Conservation (phyloP, 2,329 filamentous ascomycete genomes). For the Sclerotinia glacialis region DNA sequence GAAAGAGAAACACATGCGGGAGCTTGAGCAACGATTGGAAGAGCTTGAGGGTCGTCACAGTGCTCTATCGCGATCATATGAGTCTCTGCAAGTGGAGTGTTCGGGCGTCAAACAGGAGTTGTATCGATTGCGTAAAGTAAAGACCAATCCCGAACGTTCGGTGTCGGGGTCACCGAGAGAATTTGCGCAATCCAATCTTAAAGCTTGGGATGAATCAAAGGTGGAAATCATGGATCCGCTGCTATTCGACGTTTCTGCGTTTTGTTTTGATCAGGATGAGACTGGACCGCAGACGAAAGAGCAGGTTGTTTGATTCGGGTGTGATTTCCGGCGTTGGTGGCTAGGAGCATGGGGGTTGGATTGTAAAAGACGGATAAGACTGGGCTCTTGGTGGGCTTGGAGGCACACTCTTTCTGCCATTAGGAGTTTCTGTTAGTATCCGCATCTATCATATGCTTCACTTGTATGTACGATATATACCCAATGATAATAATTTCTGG, state of each 20-base stretch:
- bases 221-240: constrained; percentile 36
- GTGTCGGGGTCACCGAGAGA: constrained; percentile 13
- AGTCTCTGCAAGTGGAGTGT: constrained; percentile 45
- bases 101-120: constrained; percentile 37
- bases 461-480: constrained; percentile 11
- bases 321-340: constrained; percentile 17
- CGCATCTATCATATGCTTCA: constrained; percentile 7
- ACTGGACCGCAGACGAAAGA: constrained; percentile 2
- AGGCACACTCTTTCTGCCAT: background rate
- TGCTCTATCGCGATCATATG: constrained; percentile 53
- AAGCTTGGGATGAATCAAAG: constrained; percentile 31
- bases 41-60: constrained; percentile 55
- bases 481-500: constrained; percentile 8
- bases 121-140: constrained; percentile 34
- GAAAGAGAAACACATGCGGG: constrained; percentile 63
- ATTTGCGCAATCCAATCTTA: constrained; percentile 23
- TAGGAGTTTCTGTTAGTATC: constrained; percentile 9
- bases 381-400: constrained; percentile 3
- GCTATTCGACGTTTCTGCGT: constrained; percentile 38
- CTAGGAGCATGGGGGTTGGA: constrained; percentile 7
- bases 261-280: constrained; percentile 38
- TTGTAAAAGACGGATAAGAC: constrained; percentile 1
- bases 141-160: constrained; percentile 19
- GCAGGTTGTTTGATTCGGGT: constrained; percentile 12
- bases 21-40: constrained; percentile 56